phyloP scores from a whole-genome alignment of 2,329 filamentous ascomycete genomes.

The Ceratocystiopsis brevicomis region DNA sequence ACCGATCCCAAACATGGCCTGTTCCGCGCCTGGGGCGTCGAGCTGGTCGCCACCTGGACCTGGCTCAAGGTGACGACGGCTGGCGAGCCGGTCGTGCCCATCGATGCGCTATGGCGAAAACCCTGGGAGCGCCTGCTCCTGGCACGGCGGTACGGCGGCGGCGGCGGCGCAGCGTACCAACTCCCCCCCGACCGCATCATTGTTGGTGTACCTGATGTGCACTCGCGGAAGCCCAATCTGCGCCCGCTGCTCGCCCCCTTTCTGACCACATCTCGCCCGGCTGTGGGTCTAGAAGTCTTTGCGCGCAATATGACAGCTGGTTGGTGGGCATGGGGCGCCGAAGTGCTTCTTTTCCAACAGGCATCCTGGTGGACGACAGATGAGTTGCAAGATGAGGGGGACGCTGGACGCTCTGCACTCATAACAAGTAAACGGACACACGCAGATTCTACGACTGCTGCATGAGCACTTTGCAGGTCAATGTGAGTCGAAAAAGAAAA shows the following conservation, averaged over 20 bases:
- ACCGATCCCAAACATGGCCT: slow-evolving; percentile 30
- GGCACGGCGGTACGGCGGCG: slow-evolving; percentile 25
- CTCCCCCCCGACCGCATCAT: slow-evolving; percentile 32
- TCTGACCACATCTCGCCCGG: slow-evolving; percentile 13
- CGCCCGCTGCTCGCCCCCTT: slow-evolving; percentile 33
- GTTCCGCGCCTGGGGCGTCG: slow-evolving; percentile 48
- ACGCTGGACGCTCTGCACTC: not conserved
- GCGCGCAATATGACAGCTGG: slow-evolving; percentile 53
- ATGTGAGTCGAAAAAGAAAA: not conserved
- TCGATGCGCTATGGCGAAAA: slow-evolving; percentile 47
- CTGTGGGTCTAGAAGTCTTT: slow-evolving; percentile 54
- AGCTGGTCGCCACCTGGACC: slow-evolving; percentile 50
- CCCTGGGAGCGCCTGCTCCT: slow-evolving; percentile 60
- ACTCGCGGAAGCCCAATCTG: slow-evolving; percentile 62
- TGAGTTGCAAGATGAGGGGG: not conserved
- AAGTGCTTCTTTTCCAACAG: slow-evolving; percentile 51
- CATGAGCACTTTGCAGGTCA: no score
- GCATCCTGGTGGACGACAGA: slow-evolving; percentile 4
- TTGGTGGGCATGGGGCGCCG: slow-evolving; percentile 66
- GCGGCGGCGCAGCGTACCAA: slow-evolving; percentile 17
- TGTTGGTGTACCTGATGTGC: slow-evolving; percentile 52
- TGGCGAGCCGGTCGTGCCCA: slow-evolving; percentile 44
- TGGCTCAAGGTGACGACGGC: slow-evolving; percentile 55
- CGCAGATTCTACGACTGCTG: no score
- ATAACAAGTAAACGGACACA: no score